These are phyloP conservation scores for Termitomyces sp. DNA, from an alignment of 768 basidiomycete species.

Conservation along the genomic window DNA sequence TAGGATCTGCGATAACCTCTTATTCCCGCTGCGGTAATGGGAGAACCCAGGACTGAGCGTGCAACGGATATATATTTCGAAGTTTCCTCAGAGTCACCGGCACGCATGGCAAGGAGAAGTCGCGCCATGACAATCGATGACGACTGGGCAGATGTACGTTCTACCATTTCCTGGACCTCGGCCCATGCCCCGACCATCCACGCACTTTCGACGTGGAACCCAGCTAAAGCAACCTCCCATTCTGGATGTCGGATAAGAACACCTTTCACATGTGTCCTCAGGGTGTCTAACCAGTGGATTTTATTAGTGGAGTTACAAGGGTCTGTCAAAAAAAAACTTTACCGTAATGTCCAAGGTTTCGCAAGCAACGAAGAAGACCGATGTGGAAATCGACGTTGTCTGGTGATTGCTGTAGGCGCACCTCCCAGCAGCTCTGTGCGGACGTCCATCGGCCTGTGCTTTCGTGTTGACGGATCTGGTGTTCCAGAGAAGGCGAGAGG, in stretches of 20 bases:
- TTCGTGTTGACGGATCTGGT: conserved; percentile 97
- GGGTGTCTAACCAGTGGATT: conserved; percentile 58
- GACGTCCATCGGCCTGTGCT: conserved; percentile 96
- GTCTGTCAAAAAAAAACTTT: conserved; percentile 6
- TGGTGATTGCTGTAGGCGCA: conserved; percentile 84
- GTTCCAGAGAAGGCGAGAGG: conserved; percentile 84
- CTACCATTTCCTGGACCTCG: conserved; percentile 63
- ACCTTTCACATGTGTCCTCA: conserved; percentile 91
- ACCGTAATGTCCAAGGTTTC: conserved; percentile 98
- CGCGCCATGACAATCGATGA: conserved; percentile 72
- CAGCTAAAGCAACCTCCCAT: conserved; percentile 74
- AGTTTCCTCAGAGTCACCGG: conserved; percentile 42
- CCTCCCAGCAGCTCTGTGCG: conserved; percentile 99
- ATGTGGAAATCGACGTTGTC: conserved; percentile 87
- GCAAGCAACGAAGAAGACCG: conserved; percentile 84
- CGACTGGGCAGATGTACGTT: conserved; percentile 41
- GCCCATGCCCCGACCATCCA: conserved; percentile 97
- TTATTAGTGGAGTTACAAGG: background rate
- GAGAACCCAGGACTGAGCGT: conserved; percentile 67
- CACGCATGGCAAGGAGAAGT: conserved; percentile 75
- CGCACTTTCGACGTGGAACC: conserved; percentile 88
- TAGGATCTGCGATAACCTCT: conserved; percentile 85
- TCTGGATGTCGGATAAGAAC: conserved; percentile 80
- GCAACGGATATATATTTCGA: conserved; percentile 53
- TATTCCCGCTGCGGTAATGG: conserved; percentile 76